Conservation (phyloP, 139 green algal genomes). For the Protoeuglena noctilucae region DNA sequence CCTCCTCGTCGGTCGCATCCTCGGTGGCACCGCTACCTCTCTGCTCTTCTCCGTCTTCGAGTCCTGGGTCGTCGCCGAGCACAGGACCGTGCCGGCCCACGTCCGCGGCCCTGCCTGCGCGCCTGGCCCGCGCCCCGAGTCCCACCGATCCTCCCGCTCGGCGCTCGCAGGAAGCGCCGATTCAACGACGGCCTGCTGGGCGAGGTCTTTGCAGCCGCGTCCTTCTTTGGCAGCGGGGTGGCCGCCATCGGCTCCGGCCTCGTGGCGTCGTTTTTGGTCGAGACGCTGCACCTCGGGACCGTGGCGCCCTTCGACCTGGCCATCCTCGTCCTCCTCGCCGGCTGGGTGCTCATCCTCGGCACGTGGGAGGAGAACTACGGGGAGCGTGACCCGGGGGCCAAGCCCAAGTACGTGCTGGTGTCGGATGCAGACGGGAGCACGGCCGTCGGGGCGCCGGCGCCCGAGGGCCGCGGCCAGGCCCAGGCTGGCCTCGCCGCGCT, state of each 20-base stretch:
- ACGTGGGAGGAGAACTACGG: constrained; percentile 92
- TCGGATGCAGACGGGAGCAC: no score
- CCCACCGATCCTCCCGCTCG: no score
- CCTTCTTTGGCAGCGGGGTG: constrained; percentile 92
- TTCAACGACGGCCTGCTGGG: no score
- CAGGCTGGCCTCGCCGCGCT: no score
- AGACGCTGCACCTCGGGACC: constrained; percentile 49
- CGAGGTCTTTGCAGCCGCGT: no score
- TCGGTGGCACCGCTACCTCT: constrained; percentile 89
- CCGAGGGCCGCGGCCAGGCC: no score
- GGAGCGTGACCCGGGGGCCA: no score
- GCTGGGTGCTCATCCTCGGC: constrained; percentile 51
- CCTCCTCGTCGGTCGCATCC: constrained; percentile 74
- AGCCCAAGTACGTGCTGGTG: no score
- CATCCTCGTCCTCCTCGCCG: constrained; percentile 48
- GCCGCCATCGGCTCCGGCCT: constrained; percentile 78
- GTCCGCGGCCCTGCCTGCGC: background rate
- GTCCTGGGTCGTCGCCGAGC: constrained; percentile 84
- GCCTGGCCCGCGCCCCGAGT: no score
- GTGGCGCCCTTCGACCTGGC: constrained; percentile 92
- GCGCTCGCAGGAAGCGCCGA: no score
- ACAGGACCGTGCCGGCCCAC: constrained; percentile 21
- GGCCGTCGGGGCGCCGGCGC: no score
- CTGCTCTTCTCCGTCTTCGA: constrained; percentile 95
- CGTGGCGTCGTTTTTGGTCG: constrained; percentile 72